Evolutionary conservation across 2,329 filamentous ascomycete genomes (phyloP), one percentile per base, ranked within the genome.

Genomic region (Fusarium mexicanum): DNA sequence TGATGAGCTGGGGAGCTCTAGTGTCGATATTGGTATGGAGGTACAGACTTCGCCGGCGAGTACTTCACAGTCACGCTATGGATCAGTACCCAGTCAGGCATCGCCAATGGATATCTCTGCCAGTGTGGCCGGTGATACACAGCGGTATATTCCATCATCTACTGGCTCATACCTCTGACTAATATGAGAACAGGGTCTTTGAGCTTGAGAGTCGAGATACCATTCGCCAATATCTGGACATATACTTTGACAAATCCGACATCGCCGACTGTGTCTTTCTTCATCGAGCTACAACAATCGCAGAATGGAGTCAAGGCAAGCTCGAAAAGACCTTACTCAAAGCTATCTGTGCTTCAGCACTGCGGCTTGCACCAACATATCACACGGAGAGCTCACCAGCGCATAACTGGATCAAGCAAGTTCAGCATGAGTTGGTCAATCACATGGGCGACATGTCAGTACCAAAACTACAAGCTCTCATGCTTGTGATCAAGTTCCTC

Each of bases 231-330:
- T 65, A 71, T 24, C 35, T 80, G 1, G 73, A 79, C 31, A 57
- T 64, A 3, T 80, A 78, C 37, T 79, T 80, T 35, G 67, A 76
- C 67, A 70, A 67, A 4, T 54, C 60, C 2, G 67, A 77, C 5
- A 67, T 69, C 0, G 65, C 69, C 12, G 65, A 71, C 13, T 78
- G 76, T 14, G 54, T 69, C 0, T 76, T 79, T 20, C 72, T 80
- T 0, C 78, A 79, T 38, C 44, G 68, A 14, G 69, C 75, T 6
- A 72, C 76, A 2, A 72, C 73, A 0, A 64, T 79, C 4, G 64
- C 73, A 1, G 78, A 80, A 33, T 80, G 79, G 78, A 73, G 64
- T 14, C 68, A 70, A 8, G 72, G 70, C 1, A 69, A 67, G 8
- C 64, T 81, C 0, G 73, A 79, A 13, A 63, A 58, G 1, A 47